phyloP scores from a whole-genome alignment of 495 filamentous ascomycete genomes.

The Lepidopterella palustris region DNA sequence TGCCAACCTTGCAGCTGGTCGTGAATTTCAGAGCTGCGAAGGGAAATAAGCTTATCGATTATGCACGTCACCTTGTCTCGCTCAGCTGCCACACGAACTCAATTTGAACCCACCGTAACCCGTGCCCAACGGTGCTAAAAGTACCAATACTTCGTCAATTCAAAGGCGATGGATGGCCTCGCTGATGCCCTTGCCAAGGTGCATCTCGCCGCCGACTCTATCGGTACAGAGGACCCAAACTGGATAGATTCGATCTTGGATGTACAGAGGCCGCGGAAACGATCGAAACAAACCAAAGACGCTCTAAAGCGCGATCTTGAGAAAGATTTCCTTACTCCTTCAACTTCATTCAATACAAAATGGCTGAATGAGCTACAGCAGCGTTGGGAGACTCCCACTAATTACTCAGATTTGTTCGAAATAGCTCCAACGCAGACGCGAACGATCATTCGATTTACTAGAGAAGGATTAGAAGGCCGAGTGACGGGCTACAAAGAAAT shows the following conservation, averaged over 20 bases:
- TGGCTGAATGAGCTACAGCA: constrained; percentile 89
- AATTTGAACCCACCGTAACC: background rate
- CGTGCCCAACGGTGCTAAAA: no score
- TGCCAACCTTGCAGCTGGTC: no score
- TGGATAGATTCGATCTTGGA: constrained; percentile 12
- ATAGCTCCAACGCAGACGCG: constrained; percentile 87
- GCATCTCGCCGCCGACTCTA: background rate
- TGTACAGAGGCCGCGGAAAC: constrained; percentile 52
- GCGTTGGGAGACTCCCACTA: constrained; percentile 75
- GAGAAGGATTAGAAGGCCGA: constrained; percentile 86
- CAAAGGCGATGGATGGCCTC: background rate
- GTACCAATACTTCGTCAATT: background rate
- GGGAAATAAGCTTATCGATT: background rate
- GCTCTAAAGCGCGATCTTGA: constrained; percentile 65
- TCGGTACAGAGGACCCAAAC: background rate
- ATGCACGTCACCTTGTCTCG: background rate
- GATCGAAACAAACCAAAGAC: constrained; percentile 47
- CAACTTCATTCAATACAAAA: constrained; percentile 63
- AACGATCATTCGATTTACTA: constrained; percentile 83
- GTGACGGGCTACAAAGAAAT: constrained; percentile 94
- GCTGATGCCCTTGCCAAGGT: background rate
- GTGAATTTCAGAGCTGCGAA: background rate
- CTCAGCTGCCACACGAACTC: background rate
- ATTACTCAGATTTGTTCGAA: constrained; percentile 73
- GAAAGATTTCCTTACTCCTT: constrained; percentile 68